phyloP scores from a whole-genome alignment of 176 grass and related monocot species.

The Aegilops tauschii region DNA sequence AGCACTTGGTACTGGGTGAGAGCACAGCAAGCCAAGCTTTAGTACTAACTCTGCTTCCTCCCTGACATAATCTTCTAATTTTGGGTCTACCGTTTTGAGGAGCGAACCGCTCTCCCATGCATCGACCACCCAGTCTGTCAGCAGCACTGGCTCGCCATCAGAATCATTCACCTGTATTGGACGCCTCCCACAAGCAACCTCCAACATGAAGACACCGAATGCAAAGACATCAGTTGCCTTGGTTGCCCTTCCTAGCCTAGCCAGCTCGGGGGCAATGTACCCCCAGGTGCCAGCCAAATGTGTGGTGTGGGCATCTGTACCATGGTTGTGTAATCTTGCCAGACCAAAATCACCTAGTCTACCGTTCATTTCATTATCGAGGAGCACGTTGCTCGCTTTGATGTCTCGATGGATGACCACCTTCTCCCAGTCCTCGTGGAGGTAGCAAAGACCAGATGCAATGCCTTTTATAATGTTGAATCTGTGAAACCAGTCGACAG shows the following conservation, averaged over 20 bases:
- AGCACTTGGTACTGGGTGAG: background rate
- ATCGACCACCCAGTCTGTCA: background rate
- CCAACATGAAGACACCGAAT: constrained; percentile 40
- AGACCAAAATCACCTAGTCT: background rate
- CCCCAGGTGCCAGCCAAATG: constrained; percentile 33
- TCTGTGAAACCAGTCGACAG: background rate
- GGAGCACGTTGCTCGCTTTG: background rate
- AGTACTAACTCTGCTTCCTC: background rate
- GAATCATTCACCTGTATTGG: constrained; percentile 11
- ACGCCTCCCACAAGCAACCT: constrained; percentile 29
- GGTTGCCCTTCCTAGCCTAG: constrained; percentile 36
- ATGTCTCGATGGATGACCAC: background rate
- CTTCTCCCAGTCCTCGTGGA: background rate
- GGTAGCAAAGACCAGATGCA: constrained; percentile 7
- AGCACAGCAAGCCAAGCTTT: constrained; percentile 1
- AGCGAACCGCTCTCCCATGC: background rate
- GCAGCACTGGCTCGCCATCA: background rate
- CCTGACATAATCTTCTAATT: background rate
- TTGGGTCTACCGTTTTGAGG: background rate
- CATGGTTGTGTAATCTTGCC: constrained; percentile 10
- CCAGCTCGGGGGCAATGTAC: constrained; percentile 46
- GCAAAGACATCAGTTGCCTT: constrained; percentile 47
- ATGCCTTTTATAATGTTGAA: background rate
- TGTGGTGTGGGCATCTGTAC: background rate
- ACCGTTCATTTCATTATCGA: background rate